A percentile compares a stretch with the other conserved stretches of the same genome.
Conservation (phyloP, 164 flowering plant species). For the Vitis rotundifolia region DNA sequence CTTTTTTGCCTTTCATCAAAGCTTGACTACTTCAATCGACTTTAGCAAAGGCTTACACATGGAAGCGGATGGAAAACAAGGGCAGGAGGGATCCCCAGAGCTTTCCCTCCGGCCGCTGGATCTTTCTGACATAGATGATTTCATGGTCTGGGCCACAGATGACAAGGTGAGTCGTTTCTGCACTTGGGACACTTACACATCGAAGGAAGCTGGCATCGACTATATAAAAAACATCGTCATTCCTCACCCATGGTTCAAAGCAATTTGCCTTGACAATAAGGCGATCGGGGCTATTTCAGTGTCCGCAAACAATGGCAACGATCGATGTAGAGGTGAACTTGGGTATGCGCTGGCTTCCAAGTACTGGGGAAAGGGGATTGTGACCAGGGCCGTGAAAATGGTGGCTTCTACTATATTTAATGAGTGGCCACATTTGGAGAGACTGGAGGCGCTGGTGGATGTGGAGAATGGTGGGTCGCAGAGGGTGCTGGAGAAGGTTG, state of each 20-base stretch:
- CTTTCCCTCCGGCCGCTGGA: conserved; percentile 22
- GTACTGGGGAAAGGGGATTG: conserved; percentile 51
- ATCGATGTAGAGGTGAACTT: conserved; percentile 49
- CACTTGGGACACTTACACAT: conserved; percentile 39
- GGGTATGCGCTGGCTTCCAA: conserved; percentile 59
- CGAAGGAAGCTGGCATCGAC: conserved; percentile 41
- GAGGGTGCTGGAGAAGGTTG: conserved; percentile 73
- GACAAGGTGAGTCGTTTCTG: conserved; percentile 19
- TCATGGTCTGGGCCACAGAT: conserved; percentile 30
- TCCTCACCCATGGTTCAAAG: conserved; percentile 62
- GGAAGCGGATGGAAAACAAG: background rate
- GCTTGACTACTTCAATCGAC: no score
- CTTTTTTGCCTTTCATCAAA: no score
- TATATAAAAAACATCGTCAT: conserved; percentile 27
- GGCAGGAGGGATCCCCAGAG: background rate
- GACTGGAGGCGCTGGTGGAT: conserved; percentile 69
- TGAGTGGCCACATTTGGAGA: conserved; percentile 50
- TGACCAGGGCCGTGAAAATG: no score
- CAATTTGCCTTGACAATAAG: conserved; percentile 52
- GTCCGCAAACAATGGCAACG: conserved; percentile 21
- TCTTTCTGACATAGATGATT: conserved; percentile 4
- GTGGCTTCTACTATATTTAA: no score
- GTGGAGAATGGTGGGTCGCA: conserved; percentile 61
- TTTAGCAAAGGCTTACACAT: no score
- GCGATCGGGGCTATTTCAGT: conserved; percentile 56